Percentiles rank a stretch among this genome's conserved stretches.
These are phyloP conservation scores for Blastobotrys indianensis DNA, from an alignment of 1,139 yeast genomes.

Conservation along the genomic window DNA sequence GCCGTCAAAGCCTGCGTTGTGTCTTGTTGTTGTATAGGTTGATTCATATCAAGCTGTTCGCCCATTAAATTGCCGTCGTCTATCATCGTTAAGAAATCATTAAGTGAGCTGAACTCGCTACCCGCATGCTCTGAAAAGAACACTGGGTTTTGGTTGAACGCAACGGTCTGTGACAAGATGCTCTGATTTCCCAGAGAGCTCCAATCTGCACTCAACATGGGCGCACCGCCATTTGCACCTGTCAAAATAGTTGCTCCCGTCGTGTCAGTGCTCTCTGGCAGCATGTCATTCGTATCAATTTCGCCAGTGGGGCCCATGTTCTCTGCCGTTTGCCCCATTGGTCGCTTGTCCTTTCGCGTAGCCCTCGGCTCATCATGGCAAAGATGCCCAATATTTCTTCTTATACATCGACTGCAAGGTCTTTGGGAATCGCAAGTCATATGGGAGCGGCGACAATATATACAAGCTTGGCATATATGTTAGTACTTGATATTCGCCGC, in stretches of 20 bases:
- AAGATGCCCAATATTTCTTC: constrained; percentile 81
- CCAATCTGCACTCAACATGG: constrained; percentile 19
- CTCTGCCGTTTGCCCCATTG: no score
- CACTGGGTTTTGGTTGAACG: constrained; percentile 40
- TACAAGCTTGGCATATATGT: constrained; percentile 53
- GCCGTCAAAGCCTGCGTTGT: constrained; percentile 8
- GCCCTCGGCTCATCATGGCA: constrained; percentile 70
- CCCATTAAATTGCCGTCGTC: constrained; percentile 60
- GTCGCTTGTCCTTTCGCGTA: constrained; percentile 10
- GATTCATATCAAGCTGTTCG: neutral
- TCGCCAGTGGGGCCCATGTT: neutral
- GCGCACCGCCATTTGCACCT: constrained; percentile 1
- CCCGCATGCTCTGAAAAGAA: constrained; percentile 91
- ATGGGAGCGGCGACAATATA: constrained; percentile 87
- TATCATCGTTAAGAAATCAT: constrained; percentile 83
- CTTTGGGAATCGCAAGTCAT: constrained; percentile 80
- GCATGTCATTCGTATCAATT: neutral
- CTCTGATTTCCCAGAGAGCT: constrained; percentile 22
- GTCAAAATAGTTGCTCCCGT: neutral
- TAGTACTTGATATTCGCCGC: neutral
- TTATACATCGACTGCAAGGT: constrained; percentile 84
- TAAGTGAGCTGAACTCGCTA: constrained; percentile 83
- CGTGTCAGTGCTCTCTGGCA: neutral
- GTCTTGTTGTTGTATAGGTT: neutral
- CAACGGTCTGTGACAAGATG: constrained; percentile 24